These are phyloP conservation scores for Oleoguttula mirabilis DNA, from an alignment of 495 filamentous ascomycete genomes.

Conservation along the genomic window DNA sequence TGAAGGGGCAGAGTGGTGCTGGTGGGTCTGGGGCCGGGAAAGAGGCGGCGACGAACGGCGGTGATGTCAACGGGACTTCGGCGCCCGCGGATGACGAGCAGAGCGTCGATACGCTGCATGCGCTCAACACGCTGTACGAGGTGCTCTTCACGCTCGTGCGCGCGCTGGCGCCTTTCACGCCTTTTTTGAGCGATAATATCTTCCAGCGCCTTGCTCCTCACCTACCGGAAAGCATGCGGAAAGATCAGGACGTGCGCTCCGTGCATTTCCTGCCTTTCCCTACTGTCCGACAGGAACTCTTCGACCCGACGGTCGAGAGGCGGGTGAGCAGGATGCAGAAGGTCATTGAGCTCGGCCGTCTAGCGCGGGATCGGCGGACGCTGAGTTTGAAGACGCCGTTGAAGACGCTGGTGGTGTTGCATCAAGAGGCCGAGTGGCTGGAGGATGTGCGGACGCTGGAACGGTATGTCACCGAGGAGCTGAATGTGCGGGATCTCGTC, in stretches of 20 bases:
- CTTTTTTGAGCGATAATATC: slow-evolving; percentile 91
- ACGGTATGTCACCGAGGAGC: slow-evolving; percentile 74
- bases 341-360: slow-evolving; percentile 80
- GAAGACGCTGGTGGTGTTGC: slow-evolving; percentile 81
- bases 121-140: slow-evolving; percentile 93
- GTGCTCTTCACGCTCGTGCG: slow-evolving; percentile 81
- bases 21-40: neutral
- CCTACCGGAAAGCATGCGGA: slow-evolving; percentile 52
- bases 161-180: slow-evolving; percentile 85
- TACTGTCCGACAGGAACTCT: slow-evolving; percentile 73
- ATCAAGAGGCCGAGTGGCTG: slow-evolving; percentile 68
- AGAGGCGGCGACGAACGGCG: slow-evolving; percentile 39
- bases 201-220: slow-evolving; percentile 75
- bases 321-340: slow-evolving; percentile 84
- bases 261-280: slow-evolving; percentile 92
- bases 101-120: slow-evolving; percentile 61
- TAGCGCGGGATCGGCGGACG: slow-evolving; percentile 71
- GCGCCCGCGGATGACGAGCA: slow-evolving; percentile 11
- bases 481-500: slow-evolving; percentile 79
- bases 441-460: slow-evolving; percentile 77
- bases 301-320: slow-evolving; percentile 75
- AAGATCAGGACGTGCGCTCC: slow-evolving; percentile 55
- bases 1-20: slow-evolving; percentile 62
- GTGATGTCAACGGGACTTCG: slow-evolving; percentile 34
- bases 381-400: slow-evolving; percentile 83